These are phyloP conservation scores for Pseudomassariella vexata DNA, from an alignment of 2,329 filamentous ascomycete species.

Conservation along the genomic window DNA sequence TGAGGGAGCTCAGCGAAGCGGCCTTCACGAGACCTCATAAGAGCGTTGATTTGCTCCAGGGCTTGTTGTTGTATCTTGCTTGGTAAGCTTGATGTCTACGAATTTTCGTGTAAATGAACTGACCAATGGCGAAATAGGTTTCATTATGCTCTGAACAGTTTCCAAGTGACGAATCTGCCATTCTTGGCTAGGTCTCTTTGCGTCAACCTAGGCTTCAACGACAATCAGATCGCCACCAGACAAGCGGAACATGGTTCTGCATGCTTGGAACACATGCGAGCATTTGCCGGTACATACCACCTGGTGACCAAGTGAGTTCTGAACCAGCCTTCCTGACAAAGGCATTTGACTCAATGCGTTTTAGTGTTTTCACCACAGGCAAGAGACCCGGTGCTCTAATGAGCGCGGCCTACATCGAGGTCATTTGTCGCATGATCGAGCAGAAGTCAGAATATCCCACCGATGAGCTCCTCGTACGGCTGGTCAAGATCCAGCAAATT, in stretches of 20 bases:
- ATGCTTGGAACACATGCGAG: constrained; percentile 38
- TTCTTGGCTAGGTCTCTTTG: constrained; percentile 42
- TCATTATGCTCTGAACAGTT: constrained; percentile 42
- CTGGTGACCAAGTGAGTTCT: constrained; percentile 38
- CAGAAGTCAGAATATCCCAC: constrained; percentile 34
- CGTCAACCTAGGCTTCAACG: constrained; percentile 31
- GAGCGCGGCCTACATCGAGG: constrained; percentile 37
- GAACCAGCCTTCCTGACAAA: not conserved
- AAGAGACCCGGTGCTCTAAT: constrained; percentile 43
- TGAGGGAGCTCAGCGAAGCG: constrained; percentile 35
- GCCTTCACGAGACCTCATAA: constrained; percentile 34
- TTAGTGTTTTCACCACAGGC: constrained; percentile 23
- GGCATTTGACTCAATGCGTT: not conserved
- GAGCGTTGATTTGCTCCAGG: constrained; percentile 41
- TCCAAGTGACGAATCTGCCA: constrained; percentile 42
- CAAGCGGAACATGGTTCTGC: constrained; percentile 16
- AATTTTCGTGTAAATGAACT: too few relatives aligned
- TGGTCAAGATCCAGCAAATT: constrained; percentile 42
- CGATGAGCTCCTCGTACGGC: constrained; percentile 37
- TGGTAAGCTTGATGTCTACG: constrained; percentile 34
- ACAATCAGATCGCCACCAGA: constrained; percentile 16
- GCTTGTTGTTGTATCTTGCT: constrained; percentile 36
- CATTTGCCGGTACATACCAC: constrained; percentile 44
- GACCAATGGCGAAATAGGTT: too few relatives aligned
- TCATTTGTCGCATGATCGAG: constrained; percentile 36